phyloP scores from a whole-genome alignment of 2,329 filamentous ascomycete genomes.

The Coniella lustricola region DNA sequence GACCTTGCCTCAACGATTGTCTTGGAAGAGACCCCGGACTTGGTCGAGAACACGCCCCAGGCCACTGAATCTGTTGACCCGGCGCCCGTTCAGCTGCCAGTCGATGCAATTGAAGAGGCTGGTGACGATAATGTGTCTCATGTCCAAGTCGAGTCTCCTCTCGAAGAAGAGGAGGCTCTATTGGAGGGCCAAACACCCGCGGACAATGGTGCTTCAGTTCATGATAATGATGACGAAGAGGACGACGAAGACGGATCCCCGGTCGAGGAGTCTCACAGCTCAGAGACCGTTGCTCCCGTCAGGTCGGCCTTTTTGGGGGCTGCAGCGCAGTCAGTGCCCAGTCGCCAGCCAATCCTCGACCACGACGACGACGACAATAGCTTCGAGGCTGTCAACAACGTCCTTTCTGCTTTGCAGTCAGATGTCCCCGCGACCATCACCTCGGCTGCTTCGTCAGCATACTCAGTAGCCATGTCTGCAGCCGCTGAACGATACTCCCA shows the following conservation, averaged over 20 bases:
- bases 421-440: constrained; percentile 24
- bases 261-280: constrained; percentile 15
- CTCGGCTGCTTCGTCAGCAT: constrained; percentile 35
- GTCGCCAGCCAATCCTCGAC: constrained; percentile 42
- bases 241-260: too few species aligned
- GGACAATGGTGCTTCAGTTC: too few species aligned
- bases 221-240: too few species aligned
- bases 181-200: too few species aligned
- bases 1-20: constrained; percentile 17
- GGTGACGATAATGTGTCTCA: constrained; percentile 9
- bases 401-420: constrained; percentile 27
- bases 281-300: constrained; percentile 27
- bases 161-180: too few species aligned
- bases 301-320: constrained; percentile 45
- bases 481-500: constrained; percentile 63
- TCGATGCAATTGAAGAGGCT: constrained; percentile 15
- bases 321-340: constrained; percentile 42
- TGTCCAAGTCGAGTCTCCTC: not conserved
- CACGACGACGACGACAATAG: constrained; percentile 45
- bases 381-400: constrained; percentile 31
- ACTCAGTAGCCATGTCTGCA: constrained; percentile 56
- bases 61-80: constrained; percentile 20
- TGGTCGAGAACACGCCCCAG: constrained; percentile 21
- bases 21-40: constrained; percentile 28
- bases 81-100: constrained; percentile 15